Conservation (phyloP, 1,284 basidiomycete species). For the Tremellales sp. region DNA sequence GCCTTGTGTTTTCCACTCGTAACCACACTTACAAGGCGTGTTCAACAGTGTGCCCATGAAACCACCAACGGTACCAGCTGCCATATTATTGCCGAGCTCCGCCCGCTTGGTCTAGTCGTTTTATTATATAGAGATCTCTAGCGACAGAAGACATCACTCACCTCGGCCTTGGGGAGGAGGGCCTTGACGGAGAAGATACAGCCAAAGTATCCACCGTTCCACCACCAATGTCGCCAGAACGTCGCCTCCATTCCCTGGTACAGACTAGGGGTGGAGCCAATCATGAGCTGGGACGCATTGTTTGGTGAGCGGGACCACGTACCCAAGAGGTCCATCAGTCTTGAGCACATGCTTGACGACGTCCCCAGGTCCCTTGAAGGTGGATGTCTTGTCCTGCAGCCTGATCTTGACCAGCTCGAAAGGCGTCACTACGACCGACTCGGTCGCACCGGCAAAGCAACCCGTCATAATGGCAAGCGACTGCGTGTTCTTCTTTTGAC, state of each 20-base stretch:
- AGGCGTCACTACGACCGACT: conserved; percentile 81
- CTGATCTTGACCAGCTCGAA: conserved; percentile 97
- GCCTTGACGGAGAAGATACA: conserved; percentile 79
- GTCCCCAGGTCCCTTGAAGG: conserved; percentile 84
- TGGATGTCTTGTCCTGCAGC: conserved; percentile 86
- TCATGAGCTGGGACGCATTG: not conserved
- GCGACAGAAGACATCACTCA: conserved; percentile 50
- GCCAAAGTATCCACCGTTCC: conserved; percentile 87
- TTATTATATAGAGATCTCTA: not conserved
- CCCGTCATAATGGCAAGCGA: conserved; percentile 82
- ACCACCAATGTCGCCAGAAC: conserved; percentile 85
- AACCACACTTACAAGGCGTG: conserved; percentile 48
- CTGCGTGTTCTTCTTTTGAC: conserved; percentile 82
- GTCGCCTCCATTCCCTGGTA: conserved; percentile 86
- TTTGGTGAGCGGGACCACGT: conserved; percentile 51
- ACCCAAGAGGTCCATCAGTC: conserved; percentile 73
- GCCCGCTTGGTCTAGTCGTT: conserved; percentile 59
- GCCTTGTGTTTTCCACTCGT: not conserved
- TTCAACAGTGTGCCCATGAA: conserved; percentile 68
- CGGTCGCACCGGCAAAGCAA: conserved; percentile 89
- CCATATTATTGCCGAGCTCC: conserved; percentile 84
- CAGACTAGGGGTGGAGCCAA: conserved; percentile 15
- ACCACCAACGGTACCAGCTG: conserved; percentile 85
- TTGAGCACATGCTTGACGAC: conserved; percentile 74
- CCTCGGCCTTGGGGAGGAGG: conserved; percentile 78